These are phyloP conservation scores for Bremia lactucae DNA, from an alignment of 352 stramenopile genomes.

Conservation along the genomic window DNA sequence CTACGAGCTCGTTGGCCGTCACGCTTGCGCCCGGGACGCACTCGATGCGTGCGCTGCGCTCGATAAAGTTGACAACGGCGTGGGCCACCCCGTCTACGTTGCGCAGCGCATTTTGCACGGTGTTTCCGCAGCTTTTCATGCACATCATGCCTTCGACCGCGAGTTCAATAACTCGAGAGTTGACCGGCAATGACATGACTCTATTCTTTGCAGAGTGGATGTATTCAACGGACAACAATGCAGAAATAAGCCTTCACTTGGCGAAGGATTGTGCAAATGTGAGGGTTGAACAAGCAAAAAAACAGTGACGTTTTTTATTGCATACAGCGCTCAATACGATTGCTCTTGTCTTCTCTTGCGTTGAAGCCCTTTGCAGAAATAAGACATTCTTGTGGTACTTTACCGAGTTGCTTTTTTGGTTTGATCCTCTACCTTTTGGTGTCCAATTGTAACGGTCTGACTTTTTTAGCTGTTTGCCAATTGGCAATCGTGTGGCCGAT, in stretches of 20 bases:
- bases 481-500: too few relatives aligned
- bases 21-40: slow-evolving; percentile 30
- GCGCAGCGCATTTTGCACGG: slow-evolving; percentile 68
- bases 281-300: too few relatives aligned
- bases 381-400: too few relatives aligned
- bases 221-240: not conserved
- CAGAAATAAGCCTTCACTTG: slow-evolving; percentile 10
- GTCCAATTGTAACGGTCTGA: too few relatives aligned
- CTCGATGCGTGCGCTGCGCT: slow-evolving; percentile 48
- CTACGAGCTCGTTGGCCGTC: slow-evolving; percentile 39
- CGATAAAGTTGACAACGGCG: slow-evolving; percentile 55
- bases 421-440: too few relatives aligned
- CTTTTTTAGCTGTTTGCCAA: too few relatives aligned
- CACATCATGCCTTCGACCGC: slow-evolving; percentile 91
- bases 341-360: too few relatives aligned
- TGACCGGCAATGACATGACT: not conserved
- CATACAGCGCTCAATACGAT: too few relatives aligned
- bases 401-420: too few relatives aligned
- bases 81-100: slow-evolving; percentile 52
- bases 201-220: slow-evolving; percentile 4
- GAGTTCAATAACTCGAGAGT: slow-evolving; percentile 35
- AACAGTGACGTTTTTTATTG: too few relatives aligned
- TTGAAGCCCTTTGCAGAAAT: too few relatives aligned
- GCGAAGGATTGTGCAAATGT: too few relatives aligned
- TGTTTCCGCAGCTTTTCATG: slow-evolving; percentile 92